phyloP scores from a whole-genome alignment of 345 rosid species.

The Erodium maritimum region DNA sequence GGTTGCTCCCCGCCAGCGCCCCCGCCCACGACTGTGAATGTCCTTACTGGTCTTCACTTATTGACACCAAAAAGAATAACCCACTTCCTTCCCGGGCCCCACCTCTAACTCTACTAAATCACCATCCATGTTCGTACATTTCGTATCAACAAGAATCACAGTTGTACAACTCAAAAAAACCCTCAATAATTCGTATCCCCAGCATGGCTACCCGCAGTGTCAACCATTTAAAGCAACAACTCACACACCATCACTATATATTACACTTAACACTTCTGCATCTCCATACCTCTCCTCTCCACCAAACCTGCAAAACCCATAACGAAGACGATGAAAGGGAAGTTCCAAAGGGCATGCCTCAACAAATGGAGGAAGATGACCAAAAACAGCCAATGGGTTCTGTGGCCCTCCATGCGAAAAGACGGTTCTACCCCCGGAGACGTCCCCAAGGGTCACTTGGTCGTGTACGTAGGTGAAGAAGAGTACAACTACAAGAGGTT shows the following conservation, averaged over 20 bases:
- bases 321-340: conserved; percentile 22
- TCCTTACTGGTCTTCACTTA: too few relatives aligned
- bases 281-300: conserved; percentile 7
- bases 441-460: conserved; percentile 79
- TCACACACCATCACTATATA: conserved; percentile 11
- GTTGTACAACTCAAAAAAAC: background rate
- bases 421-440: conserved; percentile 50
- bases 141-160: conserved; percentile 32
- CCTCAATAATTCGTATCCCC: background rate
- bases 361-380: conserved; percentile 48
- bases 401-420: conserved; percentile 31
- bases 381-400: conserved; percentile 25
- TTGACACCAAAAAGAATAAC: background rate
- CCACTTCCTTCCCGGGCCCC: background rate
- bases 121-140: conserved; percentile 48
- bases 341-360: conserved; percentile 28
- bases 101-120: conserved; percentile 2
- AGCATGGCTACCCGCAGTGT: conserved; percentile 26
- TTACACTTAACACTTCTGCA: conserved; percentile 20
- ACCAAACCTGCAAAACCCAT: conserved; percentile 6
- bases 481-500: conserved; percentile 46
- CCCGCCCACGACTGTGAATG: too few relatives aligned
- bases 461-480: conserved; percentile 74
- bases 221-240: conserved; percentile 36
- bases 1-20: too few relatives aligned